Percentiles rank a stretch among this genome's conserved stretches.
phyloP scores from a whole-genome alignment of 2,329 filamentous ascomycete species.

The Chrysoporthe deuterocubensis region DNA sequence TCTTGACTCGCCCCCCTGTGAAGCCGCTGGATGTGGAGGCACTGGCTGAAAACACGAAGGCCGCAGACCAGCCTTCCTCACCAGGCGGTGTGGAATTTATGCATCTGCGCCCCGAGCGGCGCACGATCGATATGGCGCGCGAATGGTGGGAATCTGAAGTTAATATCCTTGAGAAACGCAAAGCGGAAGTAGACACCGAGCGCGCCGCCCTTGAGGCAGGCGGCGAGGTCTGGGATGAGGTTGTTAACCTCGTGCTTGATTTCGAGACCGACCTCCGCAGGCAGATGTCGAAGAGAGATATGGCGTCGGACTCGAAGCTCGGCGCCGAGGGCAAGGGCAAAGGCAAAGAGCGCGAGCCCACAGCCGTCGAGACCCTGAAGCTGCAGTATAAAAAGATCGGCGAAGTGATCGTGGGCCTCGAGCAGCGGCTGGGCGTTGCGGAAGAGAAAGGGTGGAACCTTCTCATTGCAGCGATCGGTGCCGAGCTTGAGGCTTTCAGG shows the following conservation, averaged over 20 bases:
- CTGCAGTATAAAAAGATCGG: constrained; percentile 61
- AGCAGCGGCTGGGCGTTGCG: constrained; percentile 57
- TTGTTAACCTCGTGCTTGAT: constrained; percentile 59
- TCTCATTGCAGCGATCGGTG: constrained; percentile 75
- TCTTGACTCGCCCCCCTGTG: constrained; percentile 63
- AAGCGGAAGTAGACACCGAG: constrained; percentile 62
- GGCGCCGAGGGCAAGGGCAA: constrained; percentile 38
- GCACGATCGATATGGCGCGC: constrained; percentile 72
- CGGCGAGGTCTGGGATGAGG: constrained; percentile 66
- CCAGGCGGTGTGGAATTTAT: constrained; percentile 58
- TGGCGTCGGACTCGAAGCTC: constrained; percentile 4
- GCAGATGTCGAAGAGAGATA: constrained; percentile 50
- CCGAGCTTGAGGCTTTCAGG: constrained; percentile 49
- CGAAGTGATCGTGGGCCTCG: constrained; percentile 57
- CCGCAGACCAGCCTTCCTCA: constrained; percentile 35
- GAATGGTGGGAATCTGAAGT: constrained; percentile 73
- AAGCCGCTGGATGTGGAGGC: constrained; percentile 56
- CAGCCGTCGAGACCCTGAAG: constrained; percentile 45
- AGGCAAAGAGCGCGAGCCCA: constrained; percentile 32
- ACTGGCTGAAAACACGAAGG: constrained; percentile 32
- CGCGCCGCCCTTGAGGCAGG: constrained; percentile 70
- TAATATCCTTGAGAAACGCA: constrained; percentile 56
- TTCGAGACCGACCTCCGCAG: constrained; percentile 69
- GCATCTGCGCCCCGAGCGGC: constrained; percentile 63
- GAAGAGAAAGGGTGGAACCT: constrained; percentile 72